A percentile compares a stretch with the other conserved stretches of the same genome.
These are phyloP conservation scores for Globisporangium spiculum DNA, from an alignment of 352 stramenopile species.

Conservation along the genomic window DNA sequence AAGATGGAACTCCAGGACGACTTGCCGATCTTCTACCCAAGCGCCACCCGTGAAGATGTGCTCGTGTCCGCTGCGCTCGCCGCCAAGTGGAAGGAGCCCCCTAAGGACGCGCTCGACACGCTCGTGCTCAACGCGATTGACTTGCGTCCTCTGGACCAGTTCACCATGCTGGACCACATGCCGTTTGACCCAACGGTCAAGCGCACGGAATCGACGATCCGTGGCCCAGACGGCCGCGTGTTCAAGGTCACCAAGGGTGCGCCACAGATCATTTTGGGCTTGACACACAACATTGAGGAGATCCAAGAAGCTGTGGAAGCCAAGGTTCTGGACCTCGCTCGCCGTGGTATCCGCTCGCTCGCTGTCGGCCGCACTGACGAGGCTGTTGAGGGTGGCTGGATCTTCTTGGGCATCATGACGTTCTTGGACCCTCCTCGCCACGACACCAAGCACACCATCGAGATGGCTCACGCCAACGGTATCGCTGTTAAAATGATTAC, in stretches of 20 bases:
- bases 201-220: conserved; percentile 91
- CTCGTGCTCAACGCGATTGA: conserved; percentile 88
- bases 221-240: conserved; percentile 62
- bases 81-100: conserved; percentile 93
- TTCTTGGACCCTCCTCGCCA: conserved; percentile 95
- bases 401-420: conserved; percentile 94
- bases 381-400: conserved; percentile 77
- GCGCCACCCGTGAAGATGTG: conserved; percentile 82
- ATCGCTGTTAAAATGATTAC: conserved; percentile 98
- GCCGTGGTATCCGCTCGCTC: conserved; percentile 85
- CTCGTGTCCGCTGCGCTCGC: conserved; percentile 90
- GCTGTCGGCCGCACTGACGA: conserved; percentile 84
- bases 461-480: conserved; percentile 86
- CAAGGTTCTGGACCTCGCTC: conserved; percentile 88
- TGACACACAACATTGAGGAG: conserved; percentile 71
- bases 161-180: conserved; percentile 76
- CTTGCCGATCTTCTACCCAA: conserved; percentile 81
- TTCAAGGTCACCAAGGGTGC: conserved; percentile 95
- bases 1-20: conserved; percentile 94
- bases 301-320: conserved; percentile 83
- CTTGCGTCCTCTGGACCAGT: conserved; percentile 79
- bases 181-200: conserved; percentile 88
- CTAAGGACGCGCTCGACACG: conserved; percentile 93
- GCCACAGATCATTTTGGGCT: conserved; percentile 90
- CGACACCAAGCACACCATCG: conserved; percentile 94